Evolutionary conservation across 139 green algal species (phyloP).

Genomic region (Microglena sp.): DNA sequence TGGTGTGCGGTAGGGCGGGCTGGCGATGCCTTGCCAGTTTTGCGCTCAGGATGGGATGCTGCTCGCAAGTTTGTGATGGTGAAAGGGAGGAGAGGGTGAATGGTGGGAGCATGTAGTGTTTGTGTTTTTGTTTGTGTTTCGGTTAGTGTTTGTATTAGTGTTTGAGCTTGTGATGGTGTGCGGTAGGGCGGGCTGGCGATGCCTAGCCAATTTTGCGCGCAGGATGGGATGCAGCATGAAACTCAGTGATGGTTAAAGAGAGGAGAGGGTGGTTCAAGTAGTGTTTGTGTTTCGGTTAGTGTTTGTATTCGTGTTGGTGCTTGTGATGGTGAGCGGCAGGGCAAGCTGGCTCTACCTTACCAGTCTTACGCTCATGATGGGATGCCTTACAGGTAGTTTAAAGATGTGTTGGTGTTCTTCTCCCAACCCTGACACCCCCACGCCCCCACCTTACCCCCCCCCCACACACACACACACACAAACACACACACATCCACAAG

Average conservation of each 20-base stretch:
- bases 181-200: constrained; percentile 32
- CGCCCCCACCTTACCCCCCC: too few species aligned
- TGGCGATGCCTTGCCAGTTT: neutral
- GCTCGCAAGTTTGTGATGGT: neutral
- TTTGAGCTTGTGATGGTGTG: constrained; percentile 28
- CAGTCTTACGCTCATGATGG: neutral
- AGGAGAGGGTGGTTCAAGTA: neutral
- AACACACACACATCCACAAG: too few species aligned
- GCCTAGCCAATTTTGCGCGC: constrained; percentile 39
- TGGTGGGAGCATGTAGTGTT: neutral
- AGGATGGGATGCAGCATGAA: constrained; percentile 24
- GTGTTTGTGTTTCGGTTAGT: too few species aligned
- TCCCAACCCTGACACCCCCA: too few species aligned
- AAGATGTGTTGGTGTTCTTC: too few species aligned
- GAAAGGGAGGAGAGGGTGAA: neutral
- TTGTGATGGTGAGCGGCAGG: too few species aligned
- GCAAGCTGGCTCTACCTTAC: too few species aligned
- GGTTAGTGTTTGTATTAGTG: neutral
- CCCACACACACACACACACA: constrained; percentile 4
- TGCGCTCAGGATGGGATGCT: neutral
- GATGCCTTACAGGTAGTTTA: too few species aligned
- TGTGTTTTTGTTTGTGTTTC: neutral
- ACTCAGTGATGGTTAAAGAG: constrained; percentile 27
- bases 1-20: too few species aligned
- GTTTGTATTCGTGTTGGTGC: too few species aligned